phyloP scores from a whole-genome alignment of 2,329 filamentous ascomycete genomes.

The Torrubiella hemipterigena region DNA sequence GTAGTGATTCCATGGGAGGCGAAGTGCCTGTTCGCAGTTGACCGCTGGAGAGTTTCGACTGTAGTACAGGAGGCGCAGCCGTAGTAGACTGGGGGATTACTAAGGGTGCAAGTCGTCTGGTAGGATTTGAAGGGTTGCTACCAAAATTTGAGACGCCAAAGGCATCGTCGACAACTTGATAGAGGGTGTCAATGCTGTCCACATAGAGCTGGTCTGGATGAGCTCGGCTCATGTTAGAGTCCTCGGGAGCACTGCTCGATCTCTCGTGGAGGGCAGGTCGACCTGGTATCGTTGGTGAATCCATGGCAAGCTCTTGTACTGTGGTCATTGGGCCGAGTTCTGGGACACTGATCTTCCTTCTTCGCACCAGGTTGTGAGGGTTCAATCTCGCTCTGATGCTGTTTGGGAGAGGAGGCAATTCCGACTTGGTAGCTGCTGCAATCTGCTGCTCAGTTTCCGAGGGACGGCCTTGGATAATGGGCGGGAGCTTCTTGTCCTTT shows the following conservation, averaged over 20 bases:
- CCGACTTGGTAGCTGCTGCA: too few species aligned
- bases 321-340: conserved; percentile 58
- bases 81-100: conserved; percentile 33
- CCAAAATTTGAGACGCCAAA: conserved; percentile 9
- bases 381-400: conserved; percentile 42
- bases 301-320: conserved; percentile 55
- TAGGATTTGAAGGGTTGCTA: conserved; percentile 22
- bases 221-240: conserved; percentile 7
- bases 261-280: conserved; percentile 52
- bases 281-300: conserved; percentile 62
- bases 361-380: conserved; percentile 42
- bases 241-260: conserved; percentile 48
- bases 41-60: conserved; percentile 25
- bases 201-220: conserved; percentile 8
- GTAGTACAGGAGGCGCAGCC: conserved; percentile 11
- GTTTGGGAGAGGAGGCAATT: conserved; percentile 17
- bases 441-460: too few species aligned
- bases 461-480: too few species aligned
- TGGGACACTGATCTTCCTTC: conserved; percentile 52
- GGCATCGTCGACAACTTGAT: conserved; percentile 12
- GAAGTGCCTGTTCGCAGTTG: conserved; percentile 34
- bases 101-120: conserved; percentile 42
- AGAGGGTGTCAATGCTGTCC: conserved; percentile 12
- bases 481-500: conserved; percentile 33
- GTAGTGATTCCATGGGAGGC: conserved; percentile 24